Evolutionary conservation across 257 asterid species (phyloP).

Genomic region (Solanum lycopersicoides): DNA sequence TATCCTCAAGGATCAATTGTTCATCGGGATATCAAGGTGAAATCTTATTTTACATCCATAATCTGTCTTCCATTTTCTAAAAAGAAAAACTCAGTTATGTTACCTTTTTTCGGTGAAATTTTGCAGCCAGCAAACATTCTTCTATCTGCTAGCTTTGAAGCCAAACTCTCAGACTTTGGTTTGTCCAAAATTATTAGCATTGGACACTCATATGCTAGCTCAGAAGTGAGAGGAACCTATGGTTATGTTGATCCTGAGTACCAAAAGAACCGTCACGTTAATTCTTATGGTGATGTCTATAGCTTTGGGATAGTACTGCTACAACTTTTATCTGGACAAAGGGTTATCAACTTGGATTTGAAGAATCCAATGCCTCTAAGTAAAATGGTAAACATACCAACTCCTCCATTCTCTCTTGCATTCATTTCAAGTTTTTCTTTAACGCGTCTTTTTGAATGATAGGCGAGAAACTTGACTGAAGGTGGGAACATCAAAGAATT

Average conservation of each 20-base stretch:
- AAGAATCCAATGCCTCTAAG: conserved; percentile 51
- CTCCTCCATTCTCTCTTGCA: not conserved
- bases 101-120: not conserved
- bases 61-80: not conserved
- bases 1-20: conserved; percentile 66
- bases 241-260: conserved; percentile 90
- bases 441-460: not conserved
- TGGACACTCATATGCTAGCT: conserved; percentile 68
- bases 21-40: conserved; percentile 75
- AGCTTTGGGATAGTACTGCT: conserved; percentile 72
- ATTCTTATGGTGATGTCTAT: conserved; percentile 68
- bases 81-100: not conserved
- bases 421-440: not conserved
- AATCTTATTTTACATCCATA: not conserved
- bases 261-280: conserved; percentile 57
- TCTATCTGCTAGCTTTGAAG: conserved; percentile 39
- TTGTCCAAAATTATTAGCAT: conserved; percentile 55
- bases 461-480: conserved; percentile 50
- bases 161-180: conserved; percentile 70
- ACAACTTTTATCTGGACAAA: conserved; percentile 68
- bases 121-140: conserved; percentile 84
- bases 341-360: conserved; percentile 52
- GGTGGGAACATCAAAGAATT: conserved; percentile 48
- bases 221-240: conserved; percentile 81
- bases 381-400: conserved; percentile 36